Base-by-base conservation (phyloP, 2,329 filamentous ascomycete species). In the Microdochium nivale region DNA sequence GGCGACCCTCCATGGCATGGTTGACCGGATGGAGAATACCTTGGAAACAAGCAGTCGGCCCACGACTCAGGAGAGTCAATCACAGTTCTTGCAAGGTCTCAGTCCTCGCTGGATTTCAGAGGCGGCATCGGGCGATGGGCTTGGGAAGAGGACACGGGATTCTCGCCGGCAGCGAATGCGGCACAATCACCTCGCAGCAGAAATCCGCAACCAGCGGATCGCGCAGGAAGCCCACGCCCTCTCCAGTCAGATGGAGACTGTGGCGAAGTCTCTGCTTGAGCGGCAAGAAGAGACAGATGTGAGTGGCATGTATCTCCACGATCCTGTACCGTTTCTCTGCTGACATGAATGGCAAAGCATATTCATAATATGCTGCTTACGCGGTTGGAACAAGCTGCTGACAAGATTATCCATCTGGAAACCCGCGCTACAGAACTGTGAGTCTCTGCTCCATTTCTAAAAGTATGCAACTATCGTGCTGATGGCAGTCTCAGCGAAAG, bases 251-350 rank as follows among this genome's bases (percentile, higher is more conserved):
- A 64, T 86, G 33, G 70, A 73, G 4, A 66, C 66, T 4, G 70
- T 81, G 11, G 68, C 81, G 32, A 65, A 65, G 25, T 78, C 75
- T 52, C 69, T 86, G 21, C 70, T 74, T 51, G 72, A 72, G 37
- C 72, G 81, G 37, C 77, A 78, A 55, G 78, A 84, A 62, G 81
- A 86, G 64, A 76, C 78, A 44, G 76, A 82, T 63, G 80, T 76
- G 66, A 67, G 71, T 60, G 27, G 5, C 27, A 11, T 30, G 27
- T 30, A 30, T 5, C 27, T 5, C 51, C 16, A 14, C 14, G 46
- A 30, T 47, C 27, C 52, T 46, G 49, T 43, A 49, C 4, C 23
- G 47, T n/a, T 52, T 8, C 32, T 25, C 48, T 11, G 30, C 14
- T 50, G 2, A 23, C 14, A 33, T 51, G 59, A 58, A 55, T 71